phyloP scores from a whole-genome alignment of 306 rosid genomes.

The Fragaria iinumae region DNA sequence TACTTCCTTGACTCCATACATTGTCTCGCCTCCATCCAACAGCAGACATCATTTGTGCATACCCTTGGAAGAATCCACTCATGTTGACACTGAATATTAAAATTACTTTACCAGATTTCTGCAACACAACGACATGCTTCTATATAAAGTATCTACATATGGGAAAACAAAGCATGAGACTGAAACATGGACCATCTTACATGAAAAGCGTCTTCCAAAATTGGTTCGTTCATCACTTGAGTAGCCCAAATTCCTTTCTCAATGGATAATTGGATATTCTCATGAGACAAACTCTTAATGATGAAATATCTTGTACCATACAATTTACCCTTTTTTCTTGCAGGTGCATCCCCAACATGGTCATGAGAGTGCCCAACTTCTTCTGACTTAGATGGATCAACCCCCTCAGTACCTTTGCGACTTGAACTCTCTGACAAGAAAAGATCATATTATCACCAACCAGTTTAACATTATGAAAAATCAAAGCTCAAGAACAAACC shows the following conservation, averaged over 20 bases:
- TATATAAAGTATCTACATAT: slow-evolving; percentile 23
- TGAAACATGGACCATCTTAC: slow-evolving; percentile 44
- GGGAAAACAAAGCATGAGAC: slow-evolving; percentile 17
- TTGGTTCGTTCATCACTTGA: slow-evolving; percentile 74
- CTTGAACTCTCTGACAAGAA: slow-evolving; percentile 58
- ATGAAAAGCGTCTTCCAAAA: slow-evolving; percentile 74
- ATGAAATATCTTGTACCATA: slow-evolving; percentile 51
- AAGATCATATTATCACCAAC: slow-evolving; percentile 15
- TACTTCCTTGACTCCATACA: slow-evolving; percentile 67
- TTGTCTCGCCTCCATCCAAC: slow-evolving; percentile 72
- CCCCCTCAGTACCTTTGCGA: slow-evolving; percentile 44
- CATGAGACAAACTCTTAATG: slow-evolving; percentile 72
- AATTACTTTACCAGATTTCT: slow-evolving; percentile 66
- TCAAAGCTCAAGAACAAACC: background rate
- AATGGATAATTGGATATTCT: slow-evolving; percentile 56
- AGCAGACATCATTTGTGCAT: slow-evolving; percentile 76
- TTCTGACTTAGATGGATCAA: slow-evolving; percentile 38
- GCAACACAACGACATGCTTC: slow-evolving; percentile 50
- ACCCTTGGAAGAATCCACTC: slow-evolving; percentile 90
- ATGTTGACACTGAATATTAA: slow-evolving; percentile 79
- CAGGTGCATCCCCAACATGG: slow-evolving; percentile 34
- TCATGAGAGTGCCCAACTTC: slow-evolving; percentile 37
- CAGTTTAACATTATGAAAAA: background rate
- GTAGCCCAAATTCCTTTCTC: slow-evolving; percentile 94
- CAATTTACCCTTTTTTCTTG: slow-evolving; percentile 40